Evolutionary conservation across 371 early-diverging fungal genomes (phyloP), one percentile per base, ranked within the genome.

Genomic region (Entomophthora muscae): DNA sequence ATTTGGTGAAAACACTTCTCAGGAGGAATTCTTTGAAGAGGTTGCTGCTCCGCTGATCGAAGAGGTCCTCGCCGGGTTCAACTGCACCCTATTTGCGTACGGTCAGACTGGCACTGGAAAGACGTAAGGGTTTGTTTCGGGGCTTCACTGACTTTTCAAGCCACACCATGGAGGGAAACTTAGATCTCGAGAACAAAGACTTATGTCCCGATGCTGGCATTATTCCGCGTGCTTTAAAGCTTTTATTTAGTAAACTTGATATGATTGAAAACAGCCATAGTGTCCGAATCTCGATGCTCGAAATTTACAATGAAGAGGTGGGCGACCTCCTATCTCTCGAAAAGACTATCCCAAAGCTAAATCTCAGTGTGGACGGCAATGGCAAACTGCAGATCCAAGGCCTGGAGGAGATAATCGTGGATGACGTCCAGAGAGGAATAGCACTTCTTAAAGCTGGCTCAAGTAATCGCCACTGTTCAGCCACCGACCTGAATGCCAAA

Each of bases 271-370:
- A n/a, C n/a, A n/a, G n/a, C n/a, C n/a, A 93, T 72, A 90, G 89
- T 23, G 1, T 90, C 89, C 5, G 81, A 81, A 80, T 93, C 7
- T 93, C 93, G 42, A 86, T 89, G 64, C 76, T 97, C 33, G 99
- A 99, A 73, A 80, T 99, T 27, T 99, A 99, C 77, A 99, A 99
- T 68, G 99, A 99, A 70, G 93, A 97, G 52, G 77, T 98, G 58
- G 80, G 84, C 28, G 98, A 99, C 73, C 76, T 99, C 26, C 71
- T 99, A 26, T 71, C 71, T 2, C 67, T 69, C 7, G 69, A 71
- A 27, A 78, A 80, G 58, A 71, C 75, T 13, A 68, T 63, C 30
- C 79, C 78, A 65, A 78, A 85, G 30, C 88, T 73, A 65, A 88
- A 86, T 42, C 28, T 61, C 17, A 32, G 7, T 84, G 81, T 52